phyloP scores from a whole-genome alignment of 305 asterid genomes.

The Vinca major region DNA sequence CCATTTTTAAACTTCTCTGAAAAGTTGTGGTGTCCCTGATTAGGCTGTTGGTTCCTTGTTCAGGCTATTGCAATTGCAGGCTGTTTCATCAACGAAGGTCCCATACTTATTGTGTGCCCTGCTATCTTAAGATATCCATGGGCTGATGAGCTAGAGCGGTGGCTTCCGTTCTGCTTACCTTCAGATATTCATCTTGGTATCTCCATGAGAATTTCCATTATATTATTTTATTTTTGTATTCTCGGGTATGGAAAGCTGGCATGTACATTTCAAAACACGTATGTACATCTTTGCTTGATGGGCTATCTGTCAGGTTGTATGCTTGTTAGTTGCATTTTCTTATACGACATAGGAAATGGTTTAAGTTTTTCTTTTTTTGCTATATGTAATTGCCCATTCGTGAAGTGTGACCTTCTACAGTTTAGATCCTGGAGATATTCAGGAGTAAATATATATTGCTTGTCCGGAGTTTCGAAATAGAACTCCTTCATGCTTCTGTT shows the following conservation, averaged over 20 bases:
- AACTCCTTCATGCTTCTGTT: not conserved
- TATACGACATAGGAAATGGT: not conserved
- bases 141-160: constrained; percentile 97
- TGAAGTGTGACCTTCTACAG: not conserved
- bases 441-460: not conserved
- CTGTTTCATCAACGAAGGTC: constrained; percentile 76
- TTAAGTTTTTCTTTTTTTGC: not conserved
- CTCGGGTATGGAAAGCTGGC: not conserved
- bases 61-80: constrained; percentile 86
- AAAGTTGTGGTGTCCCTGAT: not conserved
- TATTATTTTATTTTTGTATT: not conserved
- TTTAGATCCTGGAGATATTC: not conserved
- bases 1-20: not conserved
- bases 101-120: constrained; percentile 87
- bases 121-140: constrained; percentile 83
- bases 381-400: not conserved
- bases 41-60: constrained; percentile 19
- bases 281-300: not conserved
- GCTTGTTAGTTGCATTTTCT: not conserved
- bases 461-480: not conserved
- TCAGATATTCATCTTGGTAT: constrained; percentile 89
- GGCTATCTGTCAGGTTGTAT: not conserved
- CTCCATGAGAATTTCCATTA: constrained; percentile 11
- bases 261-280: not conserved
- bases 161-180: constrained; percentile 83